Evolutionary conservation across 176 grass and related monocot species (phyloP).

Genomic region (Echinochloa phyllopogon): DNA sequence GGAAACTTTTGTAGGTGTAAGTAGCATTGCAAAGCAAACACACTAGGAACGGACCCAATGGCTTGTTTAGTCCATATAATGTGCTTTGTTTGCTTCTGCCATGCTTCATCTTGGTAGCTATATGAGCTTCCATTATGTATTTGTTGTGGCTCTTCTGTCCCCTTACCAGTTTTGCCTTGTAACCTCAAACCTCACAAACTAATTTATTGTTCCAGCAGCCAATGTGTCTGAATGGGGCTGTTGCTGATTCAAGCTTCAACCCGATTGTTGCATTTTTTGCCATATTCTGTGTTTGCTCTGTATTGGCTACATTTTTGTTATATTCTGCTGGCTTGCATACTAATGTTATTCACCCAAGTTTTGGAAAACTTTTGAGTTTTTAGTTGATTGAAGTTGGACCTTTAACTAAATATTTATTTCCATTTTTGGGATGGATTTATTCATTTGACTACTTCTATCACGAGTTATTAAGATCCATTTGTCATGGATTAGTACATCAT

Average conservation of each 20-base stretch:
- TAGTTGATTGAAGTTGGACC: neutral
- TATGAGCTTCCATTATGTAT: neutral
- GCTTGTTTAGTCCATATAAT: neutral
- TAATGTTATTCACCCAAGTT: neutral
- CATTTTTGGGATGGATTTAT: neutral
- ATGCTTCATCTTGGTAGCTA: neutral
- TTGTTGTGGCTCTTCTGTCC: neutral
- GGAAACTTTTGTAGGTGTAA: neutral
- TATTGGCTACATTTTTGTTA: neutral
- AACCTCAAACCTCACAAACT: neutral
- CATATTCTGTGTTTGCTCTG: neutral
- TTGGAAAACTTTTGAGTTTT: neutral
- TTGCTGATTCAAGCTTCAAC: constrained; percentile 23
- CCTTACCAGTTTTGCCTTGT: neutral
- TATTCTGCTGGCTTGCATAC: neutral
- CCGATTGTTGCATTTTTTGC: neutral
- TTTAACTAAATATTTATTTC: neutral
- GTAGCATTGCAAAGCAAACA: neutral
- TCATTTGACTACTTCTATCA: neutral
- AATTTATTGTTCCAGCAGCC: neutral
- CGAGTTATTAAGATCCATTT: too few relatives aligned
- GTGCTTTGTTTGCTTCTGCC: neutral
- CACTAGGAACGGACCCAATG: neutral
- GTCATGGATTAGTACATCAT: too few relatives aligned
- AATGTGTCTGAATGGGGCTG: neutral